Evolutionary conservation across 192 early-diverging fungal species (phyloP).

Genomic region (Rhizoclosmatium globosum): DNA sequence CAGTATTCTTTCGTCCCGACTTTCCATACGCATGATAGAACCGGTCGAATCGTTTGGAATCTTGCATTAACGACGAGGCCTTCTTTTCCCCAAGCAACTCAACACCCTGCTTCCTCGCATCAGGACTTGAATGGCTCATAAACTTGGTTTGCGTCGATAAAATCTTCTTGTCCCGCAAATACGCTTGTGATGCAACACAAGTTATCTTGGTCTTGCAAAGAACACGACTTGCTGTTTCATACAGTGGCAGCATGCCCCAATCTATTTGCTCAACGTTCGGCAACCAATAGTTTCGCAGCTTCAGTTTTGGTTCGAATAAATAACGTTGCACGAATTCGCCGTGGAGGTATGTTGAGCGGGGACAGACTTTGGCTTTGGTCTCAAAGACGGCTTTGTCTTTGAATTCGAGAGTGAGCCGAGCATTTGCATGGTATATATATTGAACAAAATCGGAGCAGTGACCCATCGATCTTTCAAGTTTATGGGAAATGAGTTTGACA

Average conservation of each 20-base stretch:
- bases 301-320: not conserved
- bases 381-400: not conserved
- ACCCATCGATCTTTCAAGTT: constrained; percentile 21
- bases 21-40: constrained; percentile 17
- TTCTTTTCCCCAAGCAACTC: not conserved
- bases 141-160: not conserved
- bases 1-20: constrained; percentile 1
- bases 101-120: not conserved
- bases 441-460: constrained; percentile 8
- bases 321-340: constrained; percentile 12
- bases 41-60: not conserved
- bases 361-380: constrained; percentile 2
- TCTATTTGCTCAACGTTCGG: constrained; percentile 25
- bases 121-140: constrained; percentile 33
- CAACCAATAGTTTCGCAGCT: constrained; percentile 25
- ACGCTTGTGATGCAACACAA: not conserved
- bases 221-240: not conserved
- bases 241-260: not conserved
- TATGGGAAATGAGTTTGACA: not conserved
- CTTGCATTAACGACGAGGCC: not conserved
- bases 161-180: not conserved
- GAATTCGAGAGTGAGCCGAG: constrained; percentile 3
- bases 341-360: constrained; percentile 10
- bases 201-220: constrained; percentile 11
- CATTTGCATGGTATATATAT: constrained; percentile 17